Evolutionary conservation across 345 rosid species (phyloP), one percentile per base, ranked within the genome.

Genomic region (Linum trigynum): DNA sequence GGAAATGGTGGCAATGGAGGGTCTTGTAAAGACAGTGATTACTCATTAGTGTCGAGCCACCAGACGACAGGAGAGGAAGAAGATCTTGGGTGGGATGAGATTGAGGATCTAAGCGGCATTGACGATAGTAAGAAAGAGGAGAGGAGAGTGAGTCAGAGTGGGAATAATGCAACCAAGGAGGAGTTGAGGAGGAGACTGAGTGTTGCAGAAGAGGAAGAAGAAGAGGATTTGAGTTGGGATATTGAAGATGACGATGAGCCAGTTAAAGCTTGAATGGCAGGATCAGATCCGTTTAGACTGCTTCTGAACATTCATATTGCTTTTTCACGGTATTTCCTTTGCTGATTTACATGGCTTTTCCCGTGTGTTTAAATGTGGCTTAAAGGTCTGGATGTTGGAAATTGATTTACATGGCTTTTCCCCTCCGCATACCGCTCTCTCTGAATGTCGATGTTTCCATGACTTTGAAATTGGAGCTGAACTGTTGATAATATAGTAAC

Each of bases 181-280:
- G 90, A 84, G 36, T 69, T 90, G 73, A 78, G 78, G 72, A 84
- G 80, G 72, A 81, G 91, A 41, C 78, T 82, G 57, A 87, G 91
- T 67, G 75, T 69, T 60, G 86, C 95, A 7, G 83, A 82, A 38
- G 95, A 87, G 65, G 83, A 82, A 40, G 95, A 87, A 66, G 96
- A 89, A 67, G 96, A 86, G 76, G 96, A 88, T 65, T 80, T 88
- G 71, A 85, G 88, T 72, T 90, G 98, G 97, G 97, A 86, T 73
- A 85, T 88, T 55, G 92, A 86, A 77, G 98, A 90, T 57, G 96
- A 85, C 11, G 90, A 75, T 36, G 84, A 73, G 39, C 76, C 77
- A 38, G 78, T 76, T 9, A 70, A 75, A 70, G 60, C 71, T 59
- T 67, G 45, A 67, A 67, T 32, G 39, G 32, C 32, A 23, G 32